Conservation (phyloP, 345 rosid species). For the Passiflora organensis region DNA sequence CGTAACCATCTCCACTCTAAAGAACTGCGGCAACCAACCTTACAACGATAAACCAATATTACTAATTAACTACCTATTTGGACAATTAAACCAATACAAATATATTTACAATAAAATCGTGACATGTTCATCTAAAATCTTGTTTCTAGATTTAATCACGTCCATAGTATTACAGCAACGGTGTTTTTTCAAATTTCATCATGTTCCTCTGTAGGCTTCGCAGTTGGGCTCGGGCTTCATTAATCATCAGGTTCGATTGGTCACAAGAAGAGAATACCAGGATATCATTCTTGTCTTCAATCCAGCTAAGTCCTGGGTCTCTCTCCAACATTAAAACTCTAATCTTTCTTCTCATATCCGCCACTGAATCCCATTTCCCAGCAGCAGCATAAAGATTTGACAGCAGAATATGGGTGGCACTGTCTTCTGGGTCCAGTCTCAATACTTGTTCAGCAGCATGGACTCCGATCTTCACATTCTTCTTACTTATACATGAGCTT, state of each 20-base stretch:
- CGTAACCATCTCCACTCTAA: too few species aligned
- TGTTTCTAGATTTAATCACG: too few species aligned
- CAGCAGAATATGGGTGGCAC: conserved; percentile 53
- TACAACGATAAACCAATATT: too few species aligned
- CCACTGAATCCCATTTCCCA: conserved; percentile 63
- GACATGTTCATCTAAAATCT: too few species aligned
- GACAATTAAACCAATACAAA: too few species aligned
- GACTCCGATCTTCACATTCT: conserved; percentile 50
- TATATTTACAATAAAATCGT: too few species aligned
- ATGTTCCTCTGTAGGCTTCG: conserved; percentile 44
- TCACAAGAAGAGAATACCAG: conserved; percentile 59
- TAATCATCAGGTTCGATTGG: conserved; percentile 36
- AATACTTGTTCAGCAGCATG: conserved; percentile 59
- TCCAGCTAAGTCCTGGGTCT: conserved; percentile 85
- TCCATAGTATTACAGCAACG: too few species aligned
- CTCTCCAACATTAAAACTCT: conserved; percentile 50
- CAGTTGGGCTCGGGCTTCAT: conserved; percentile 41
- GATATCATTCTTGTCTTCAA: conserved; percentile 46
- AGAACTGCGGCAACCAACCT: too few species aligned
- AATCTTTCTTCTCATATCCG: conserved; percentile 54
- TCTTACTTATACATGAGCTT: conserved; percentile 52
- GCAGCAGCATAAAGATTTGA: conserved; percentile 68
- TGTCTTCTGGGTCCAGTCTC: conserved; percentile 49
- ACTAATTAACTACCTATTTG: too few species aligned
- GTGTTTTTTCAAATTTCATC: conserved; percentile 14